phyloP scores from a whole-genome alignment of 2,329 filamentous ascomycete species.

The Emericellopsis atlantica region DNA sequence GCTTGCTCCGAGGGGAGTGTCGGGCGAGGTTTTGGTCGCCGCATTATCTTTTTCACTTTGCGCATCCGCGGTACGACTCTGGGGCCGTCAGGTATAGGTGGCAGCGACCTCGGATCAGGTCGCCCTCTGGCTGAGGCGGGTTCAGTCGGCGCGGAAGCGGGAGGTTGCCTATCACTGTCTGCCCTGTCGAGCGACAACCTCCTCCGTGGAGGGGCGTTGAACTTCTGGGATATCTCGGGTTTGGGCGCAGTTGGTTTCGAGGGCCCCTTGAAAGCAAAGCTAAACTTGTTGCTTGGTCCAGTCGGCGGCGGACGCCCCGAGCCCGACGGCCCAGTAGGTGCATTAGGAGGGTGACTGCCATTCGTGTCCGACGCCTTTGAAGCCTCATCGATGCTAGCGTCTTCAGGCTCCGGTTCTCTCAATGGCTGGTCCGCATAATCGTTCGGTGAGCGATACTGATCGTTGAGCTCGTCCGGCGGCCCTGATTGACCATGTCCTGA shows the following conservation, averaged over 20 bases:
- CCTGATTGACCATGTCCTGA: not conserved
- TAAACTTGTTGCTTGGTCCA: slow-evolving; percentile 62
- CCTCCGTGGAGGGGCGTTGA: slow-evolving; percentile 49
- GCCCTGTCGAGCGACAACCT: slow-evolving; percentile 14
- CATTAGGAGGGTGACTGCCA: slow-evolving; percentile 18
- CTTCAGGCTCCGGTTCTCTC: not conserved
- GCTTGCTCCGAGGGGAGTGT: slow-evolving; percentile 59
- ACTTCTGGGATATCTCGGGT: slow-evolving; percentile 53
- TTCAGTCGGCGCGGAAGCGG: slow-evolving; percentile 37
- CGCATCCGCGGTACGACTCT: slow-evolving; percentile 37
- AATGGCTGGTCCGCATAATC: not conserved
- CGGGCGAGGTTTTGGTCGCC: slow-evolving; percentile 58
- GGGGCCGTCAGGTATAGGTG: slow-evolving; percentile 19
- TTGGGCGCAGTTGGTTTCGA: slow-evolving; percentile 47
- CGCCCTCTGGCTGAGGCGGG: slow-evolving; percentile 34
- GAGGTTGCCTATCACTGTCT: slow-evolving; percentile 30
- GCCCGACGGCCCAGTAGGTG: slow-evolving; percentile 36
- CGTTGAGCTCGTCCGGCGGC: not conserved
- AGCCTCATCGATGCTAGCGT: not conserved
- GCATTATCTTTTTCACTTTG: slow-evolving; percentile 55
- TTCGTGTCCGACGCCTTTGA: not conserved
- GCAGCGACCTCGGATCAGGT: slow-evolving; percentile 11
- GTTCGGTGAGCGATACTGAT: too few species aligned
- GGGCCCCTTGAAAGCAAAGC: slow-evolving; percentile 81
- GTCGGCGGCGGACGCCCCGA: slow-evolving; percentile 35